Evolutionary conservation across 176 grass and related monocot species (phyloP).

Genomic region (Poa annua): DNA sequence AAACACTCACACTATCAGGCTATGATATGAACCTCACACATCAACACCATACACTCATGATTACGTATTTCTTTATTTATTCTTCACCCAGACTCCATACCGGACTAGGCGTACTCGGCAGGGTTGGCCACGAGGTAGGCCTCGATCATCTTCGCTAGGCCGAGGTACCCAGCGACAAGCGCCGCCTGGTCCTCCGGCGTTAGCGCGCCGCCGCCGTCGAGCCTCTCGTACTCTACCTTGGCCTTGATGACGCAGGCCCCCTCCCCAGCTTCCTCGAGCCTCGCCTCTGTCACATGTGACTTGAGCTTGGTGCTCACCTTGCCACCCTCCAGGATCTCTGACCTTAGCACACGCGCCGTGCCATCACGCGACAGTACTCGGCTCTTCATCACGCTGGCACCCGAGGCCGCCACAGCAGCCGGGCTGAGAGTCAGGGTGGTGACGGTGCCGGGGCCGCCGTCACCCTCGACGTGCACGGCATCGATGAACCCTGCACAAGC

Average conservation of each 20-base stretch:
- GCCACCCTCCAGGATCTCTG: constrained; percentile 13
- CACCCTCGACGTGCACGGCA: constrained; percentile 23
- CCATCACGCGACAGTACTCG: constrained; percentile 1
- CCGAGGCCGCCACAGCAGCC: neutral
- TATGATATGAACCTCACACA: too few relatives aligned
- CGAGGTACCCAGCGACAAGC: neutral
- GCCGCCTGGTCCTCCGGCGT: constrained; percentile 24
- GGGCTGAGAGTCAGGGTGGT: neutral
- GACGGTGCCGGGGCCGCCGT: constrained; percentile 35
- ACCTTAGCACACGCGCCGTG: neutral
- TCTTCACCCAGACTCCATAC: neutral
- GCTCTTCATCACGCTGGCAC: neutral
- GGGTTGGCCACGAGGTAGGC: constrained; percentile 48
- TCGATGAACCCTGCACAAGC: constrained; percentile 32
- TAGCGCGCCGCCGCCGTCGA: neutral
- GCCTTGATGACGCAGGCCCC: constrained; percentile 28
- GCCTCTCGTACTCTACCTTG: constrained; percentile 41
- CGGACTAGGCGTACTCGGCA: constrained; percentile 10
- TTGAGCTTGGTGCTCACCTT: constrained; percentile 15
- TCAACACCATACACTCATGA: too few relatives aligned
- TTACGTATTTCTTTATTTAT: neutral
- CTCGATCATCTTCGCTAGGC: constrained; percentile 31
- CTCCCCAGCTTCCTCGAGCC: constrained; percentile 27
- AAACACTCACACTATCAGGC: too few relatives aligned
- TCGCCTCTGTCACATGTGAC: neutral